A percentile compares a stretch with the other conserved stretches of the same genome.
These are phyloP conservation scores for Curvularia verruculosa DNA, from an alignment of 2,329 filamentous ascomycete species.

Conservation along the genomic window DNA sequence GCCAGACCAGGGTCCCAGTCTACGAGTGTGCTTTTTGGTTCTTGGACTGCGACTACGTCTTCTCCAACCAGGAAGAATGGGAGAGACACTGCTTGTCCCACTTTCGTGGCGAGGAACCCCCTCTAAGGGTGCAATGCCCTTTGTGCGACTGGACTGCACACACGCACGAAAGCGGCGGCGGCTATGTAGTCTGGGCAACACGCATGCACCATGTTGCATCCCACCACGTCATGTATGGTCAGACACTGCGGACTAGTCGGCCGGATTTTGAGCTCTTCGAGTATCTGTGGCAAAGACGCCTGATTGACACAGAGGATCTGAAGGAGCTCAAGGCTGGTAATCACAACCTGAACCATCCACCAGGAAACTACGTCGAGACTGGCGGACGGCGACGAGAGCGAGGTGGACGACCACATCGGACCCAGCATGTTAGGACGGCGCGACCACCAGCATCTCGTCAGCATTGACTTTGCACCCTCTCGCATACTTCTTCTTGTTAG, in stretches of 20 bases:
- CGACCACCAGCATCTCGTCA: constrained; percentile 8
- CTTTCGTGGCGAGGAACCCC: constrained; percentile 43
- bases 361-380: constrained; percentile 30
- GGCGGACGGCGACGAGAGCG: constrained; percentile 15
- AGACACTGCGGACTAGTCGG: constrained; percentile 31
- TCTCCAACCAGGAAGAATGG: constrained; percentile 34
- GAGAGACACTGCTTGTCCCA: constrained; percentile 40
- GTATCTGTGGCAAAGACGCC: constrained; percentile 38
- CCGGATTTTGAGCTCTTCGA: constrained; percentile 40
- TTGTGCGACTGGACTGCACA: constrained; percentile 37
- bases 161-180: constrained; percentile 24
- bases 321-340: constrained; percentile 44
- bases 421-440: constrained; percentile 20
- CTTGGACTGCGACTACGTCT: constrained; percentile 37
- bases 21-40: constrained; percentile 47
- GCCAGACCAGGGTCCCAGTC: constrained; percentile 15
- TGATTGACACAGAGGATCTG: constrained; percentile 42
- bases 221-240: constrained; percentile 31
- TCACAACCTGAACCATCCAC: constrained; percentile 29
- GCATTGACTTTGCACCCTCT: constrained; percentile 1
- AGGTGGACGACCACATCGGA: constrained; percentile 14
- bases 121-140: constrained; percentile 38
- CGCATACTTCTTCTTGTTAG: neutral
- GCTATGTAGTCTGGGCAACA: constrained; percentile 28
- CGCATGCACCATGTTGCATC: constrained; percentile 40